Percentiles rank a stretch among this genome's conserved stretches.
These are phyloP conservation scores for Blastocystis sp. DNA, from an alignment of 352 stramenopile species.

Conservation along the genomic window DNA sequence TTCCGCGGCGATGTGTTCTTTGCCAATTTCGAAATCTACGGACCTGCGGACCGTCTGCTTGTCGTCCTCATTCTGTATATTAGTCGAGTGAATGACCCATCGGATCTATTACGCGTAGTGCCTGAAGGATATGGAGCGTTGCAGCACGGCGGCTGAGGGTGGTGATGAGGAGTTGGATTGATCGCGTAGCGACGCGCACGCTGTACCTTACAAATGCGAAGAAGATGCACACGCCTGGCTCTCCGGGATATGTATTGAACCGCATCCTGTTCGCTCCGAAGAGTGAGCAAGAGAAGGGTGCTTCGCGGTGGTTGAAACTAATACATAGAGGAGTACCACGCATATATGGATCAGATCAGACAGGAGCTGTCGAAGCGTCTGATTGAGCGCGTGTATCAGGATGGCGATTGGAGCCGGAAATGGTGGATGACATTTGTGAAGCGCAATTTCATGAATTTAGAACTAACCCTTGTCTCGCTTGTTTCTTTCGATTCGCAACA, in stretches of 20 bases:
- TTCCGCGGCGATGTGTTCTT: constrained; percentile 67
- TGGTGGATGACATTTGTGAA: constrained; percentile 70
- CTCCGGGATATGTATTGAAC: constrained; percentile 56
- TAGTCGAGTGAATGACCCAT: constrained; percentile 39
- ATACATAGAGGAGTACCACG: constrained; percentile 50
- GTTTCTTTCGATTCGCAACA: constrained; percentile 38
- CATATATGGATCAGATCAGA: constrained; percentile 68
- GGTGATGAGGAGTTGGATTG: background rate
- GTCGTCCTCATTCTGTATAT: constrained; percentile 68
- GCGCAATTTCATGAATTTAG: constrained; percentile 66
- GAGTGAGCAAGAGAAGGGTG: constrained; percentile 62
- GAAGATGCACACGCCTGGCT: constrained; percentile 56
- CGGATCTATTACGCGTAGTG: constrained; percentile 25
- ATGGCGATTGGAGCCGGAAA: constrained; percentile 63
- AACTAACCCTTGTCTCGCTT: constrained; percentile 35
- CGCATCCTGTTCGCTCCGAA: constrained; percentile 52
- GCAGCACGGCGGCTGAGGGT: constrained; percentile 28
- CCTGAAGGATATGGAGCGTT: constrained; percentile 65
- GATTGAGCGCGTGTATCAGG: constrained; percentile 55
- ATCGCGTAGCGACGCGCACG: constrained; percentile 11
- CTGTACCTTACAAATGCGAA: constrained; percentile 65
- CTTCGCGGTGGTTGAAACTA: background rate
- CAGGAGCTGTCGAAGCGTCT: constrained; percentile 30
- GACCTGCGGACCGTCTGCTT: constrained; percentile 57
- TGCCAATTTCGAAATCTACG: constrained; percentile 66